Evolutionary conservation across 306 rosid genomes (phyloP), one percentile per base, ranked within the genome.

Genomic region (cucumber (Cucumis sativus)): DNA sequence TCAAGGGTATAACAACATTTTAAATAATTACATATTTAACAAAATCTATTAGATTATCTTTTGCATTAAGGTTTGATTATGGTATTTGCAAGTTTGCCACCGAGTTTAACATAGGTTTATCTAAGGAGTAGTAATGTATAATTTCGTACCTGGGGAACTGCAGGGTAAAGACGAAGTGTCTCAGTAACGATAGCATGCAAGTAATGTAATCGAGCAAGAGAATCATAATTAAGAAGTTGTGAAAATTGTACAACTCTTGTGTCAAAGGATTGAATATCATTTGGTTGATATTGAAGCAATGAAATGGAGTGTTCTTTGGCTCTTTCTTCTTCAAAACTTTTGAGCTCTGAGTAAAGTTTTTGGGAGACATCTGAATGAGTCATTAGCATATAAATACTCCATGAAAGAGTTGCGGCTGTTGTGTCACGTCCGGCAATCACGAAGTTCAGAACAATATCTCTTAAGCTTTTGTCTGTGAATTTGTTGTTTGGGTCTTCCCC

Each of bases 371-470:
- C 81, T n/a, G 88, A 37, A 81, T 90, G 86, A 11, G 92, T 87
- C 89, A 88, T 89, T 51, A 88, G 80, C 93, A 92, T 92, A 74
- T 95, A 92, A 65, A 86, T 88, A n/a, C 93, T 91, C 99, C 99
- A 95, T 70, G 97, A 89, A 56, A 92, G 89, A 35, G 97, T 95
- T 23, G 99, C 86, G 23, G 97, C 99, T 10, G 97, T 95, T 65
- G 99, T 95, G 82, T 92, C 99, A 5, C 96, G 79, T n/a, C 99
- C 99, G 17, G 97, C 99, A n/a, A 95, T 95, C 80, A 95, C 97
- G 65, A 95, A 92, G 85, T 92, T 95, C 75, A 92, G 84, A 23
- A 95, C 92, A 52, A 95, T 83, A 71, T 95, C 99, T 88, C 99
- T 89, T 10, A 92, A 87, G 81, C 88, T 89, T 69, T 92, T 95